phyloP scores from a whole-genome alignment of 2,329 filamentous ascomycete species.

The Periglandula ipomoeae region DNA sequence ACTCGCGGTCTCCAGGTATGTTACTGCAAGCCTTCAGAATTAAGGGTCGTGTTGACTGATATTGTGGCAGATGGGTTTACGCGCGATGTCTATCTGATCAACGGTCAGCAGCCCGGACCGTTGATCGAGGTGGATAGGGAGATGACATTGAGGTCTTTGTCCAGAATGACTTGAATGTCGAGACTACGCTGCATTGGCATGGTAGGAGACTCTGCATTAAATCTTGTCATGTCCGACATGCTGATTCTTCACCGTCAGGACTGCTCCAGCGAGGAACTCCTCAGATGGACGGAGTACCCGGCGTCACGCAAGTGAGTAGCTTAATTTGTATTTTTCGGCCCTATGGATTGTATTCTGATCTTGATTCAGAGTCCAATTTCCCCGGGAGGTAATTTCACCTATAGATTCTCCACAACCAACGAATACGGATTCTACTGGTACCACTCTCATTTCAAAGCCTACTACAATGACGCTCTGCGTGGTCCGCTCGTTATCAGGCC shows the following conservation, averaged over 20 bases:
- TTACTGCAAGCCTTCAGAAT: no score
- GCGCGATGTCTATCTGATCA: slow-evolving; percentile 10
- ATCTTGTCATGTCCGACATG: background rate
- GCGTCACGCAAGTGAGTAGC: slow-evolving; percentile 4
- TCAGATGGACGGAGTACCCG: slow-evolving; percentile 5
- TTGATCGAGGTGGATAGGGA: slow-evolving; percentile 8
- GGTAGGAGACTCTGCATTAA: background rate
- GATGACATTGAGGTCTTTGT: slow-evolving; percentile 6
- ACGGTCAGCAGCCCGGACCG: slow-evolving; percentile 10
- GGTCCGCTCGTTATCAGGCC: slow-evolving; percentile 3
- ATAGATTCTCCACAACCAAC: slow-evolving; percentile 2
- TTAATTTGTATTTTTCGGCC: no score
- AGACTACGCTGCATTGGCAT: background rate
- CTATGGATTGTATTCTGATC: background rate
- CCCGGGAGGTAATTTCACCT: slow-evolving; percentile 4
- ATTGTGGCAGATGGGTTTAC: slow-evolving; percentile 3
- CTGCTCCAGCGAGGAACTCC: slow-evolving; percentile 4
- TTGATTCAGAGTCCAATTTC: background rate
- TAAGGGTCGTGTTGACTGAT: no score
- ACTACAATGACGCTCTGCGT: slow-evolving; percentile 8
- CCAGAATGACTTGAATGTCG: slow-evolving; percentile 4
- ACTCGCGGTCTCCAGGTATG: slow-evolving; percentile 5
- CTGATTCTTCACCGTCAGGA: background rate
- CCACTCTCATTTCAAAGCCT: slow-evolving; percentile 7
- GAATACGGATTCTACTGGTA: slow-evolving; percentile 9